phyloP scores from a whole-genome alignment of 2,329 filamentous ascomycete genomes.

The Calonectria hawksworthii region DNA sequence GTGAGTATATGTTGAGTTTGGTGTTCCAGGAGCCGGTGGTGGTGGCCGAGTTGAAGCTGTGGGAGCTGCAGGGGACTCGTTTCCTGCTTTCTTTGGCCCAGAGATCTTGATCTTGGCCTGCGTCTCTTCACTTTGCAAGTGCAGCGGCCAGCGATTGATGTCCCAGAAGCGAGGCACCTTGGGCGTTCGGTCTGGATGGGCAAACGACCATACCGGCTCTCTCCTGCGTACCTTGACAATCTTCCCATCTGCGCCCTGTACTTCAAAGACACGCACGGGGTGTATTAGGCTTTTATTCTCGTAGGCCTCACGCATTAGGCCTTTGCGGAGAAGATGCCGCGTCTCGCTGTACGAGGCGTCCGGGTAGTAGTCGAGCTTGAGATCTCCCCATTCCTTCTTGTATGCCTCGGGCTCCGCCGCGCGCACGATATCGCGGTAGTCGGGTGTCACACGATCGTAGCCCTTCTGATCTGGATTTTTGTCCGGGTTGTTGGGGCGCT shows the following conservation, averaged over 20 bases:
- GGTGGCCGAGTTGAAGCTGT: background rate
- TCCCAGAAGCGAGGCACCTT: slow-evolving; percentile 55
- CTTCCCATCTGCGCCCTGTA: slow-evolving; percentile 36
- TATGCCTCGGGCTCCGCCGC: slow-evolving; percentile 48
- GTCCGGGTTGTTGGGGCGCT: slow-evolving; percentile 32
- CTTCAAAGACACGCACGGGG: slow-evolving; percentile 48
- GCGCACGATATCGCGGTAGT: slow-evolving; percentile 48
- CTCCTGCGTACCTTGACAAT: slow-evolving; percentile 36
- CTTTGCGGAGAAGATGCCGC: slow-evolving; percentile 50
- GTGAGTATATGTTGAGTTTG: background rate
- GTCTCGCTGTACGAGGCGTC: slow-evolving; percentile 35
- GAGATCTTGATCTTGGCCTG: slow-evolving; percentile 45
- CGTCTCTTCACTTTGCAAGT: slow-evolving; percentile 52
- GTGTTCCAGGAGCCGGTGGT: background rate
- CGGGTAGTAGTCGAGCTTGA: slow-evolving; percentile 16
- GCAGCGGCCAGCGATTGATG: slow-evolving; percentile 63
- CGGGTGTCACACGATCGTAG: slow-evolving; percentile 30
- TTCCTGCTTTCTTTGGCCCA: slow-evolving; percentile 8
- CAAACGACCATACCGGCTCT: slow-evolving; percentile 52
- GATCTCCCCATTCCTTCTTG: slow-evolving; percentile 18
- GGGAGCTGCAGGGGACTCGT: background rate
- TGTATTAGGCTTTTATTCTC: slow-evolving; percentile 59
- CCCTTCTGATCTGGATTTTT: slow-evolving; percentile 26
- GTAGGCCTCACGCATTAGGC: slow-evolving; percentile 59
- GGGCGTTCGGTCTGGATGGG: slow-evolving; percentile 38